These are phyloP conservation scores for Botryosphaeria agaves DNA, from an alignment of 2,329 filamentous ascomycete genomes.

Conservation along the genomic window DNA sequence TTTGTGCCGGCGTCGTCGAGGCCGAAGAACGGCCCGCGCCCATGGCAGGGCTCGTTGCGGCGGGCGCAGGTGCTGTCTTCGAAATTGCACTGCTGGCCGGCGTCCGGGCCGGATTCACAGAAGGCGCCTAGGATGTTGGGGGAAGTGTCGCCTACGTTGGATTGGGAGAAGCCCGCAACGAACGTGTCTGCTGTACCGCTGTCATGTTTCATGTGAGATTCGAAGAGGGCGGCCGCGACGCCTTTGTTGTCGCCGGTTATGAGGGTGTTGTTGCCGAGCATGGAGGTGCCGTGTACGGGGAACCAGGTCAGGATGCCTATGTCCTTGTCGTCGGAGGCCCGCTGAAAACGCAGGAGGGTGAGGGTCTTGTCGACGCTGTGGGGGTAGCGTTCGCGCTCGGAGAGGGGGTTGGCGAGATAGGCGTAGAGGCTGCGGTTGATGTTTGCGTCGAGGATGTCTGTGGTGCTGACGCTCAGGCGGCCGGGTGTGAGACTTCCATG, in stretches of 20 bases:
- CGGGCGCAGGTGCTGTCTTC: slow-evolving; percentile 76
- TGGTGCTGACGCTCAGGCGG: slow-evolving; percentile 51
- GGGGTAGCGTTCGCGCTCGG: slow-evolving; percentile 55
- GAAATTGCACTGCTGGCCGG: slow-evolving; percentile 48
- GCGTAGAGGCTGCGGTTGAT: slow-evolving; percentile 80
- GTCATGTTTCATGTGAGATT: slow-evolving; percentile 44
- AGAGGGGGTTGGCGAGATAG: slow-evolving; percentile 69
- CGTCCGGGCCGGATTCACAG: slow-evolving; percentile 63
- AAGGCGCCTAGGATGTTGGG: slow-evolving; percentile 78
- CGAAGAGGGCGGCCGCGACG: slow-evolving; percentile 71
- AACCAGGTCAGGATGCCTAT: slow-evolving; percentile 82
- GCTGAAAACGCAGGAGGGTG: slow-evolving; percentile 62
- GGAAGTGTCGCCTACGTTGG: slow-evolving; percentile 79
- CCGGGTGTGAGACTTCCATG: slow-evolving; percentile 57
- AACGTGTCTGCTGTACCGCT: slow-evolving; percentile 43
- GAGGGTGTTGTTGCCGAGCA: slow-evolving; percentile 82
- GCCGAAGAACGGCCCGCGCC: slow-evolving; percentile 51
- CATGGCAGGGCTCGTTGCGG: slow-evolving; percentile 53
- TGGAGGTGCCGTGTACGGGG: slow-evolving; percentile 77
- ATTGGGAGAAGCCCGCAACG: slow-evolving; percentile 82
- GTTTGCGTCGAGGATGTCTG: slow-evolving; percentile 57
- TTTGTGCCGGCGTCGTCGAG: slow-evolving; percentile 46
- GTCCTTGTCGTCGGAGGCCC: slow-evolving; percentile 56
- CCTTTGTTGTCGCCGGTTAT: slow-evolving; percentile 95
- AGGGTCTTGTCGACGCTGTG: slow-evolving; percentile 56